Conservation (phyloP, 306 rosid species). For the Castanea crenata region DNA sequence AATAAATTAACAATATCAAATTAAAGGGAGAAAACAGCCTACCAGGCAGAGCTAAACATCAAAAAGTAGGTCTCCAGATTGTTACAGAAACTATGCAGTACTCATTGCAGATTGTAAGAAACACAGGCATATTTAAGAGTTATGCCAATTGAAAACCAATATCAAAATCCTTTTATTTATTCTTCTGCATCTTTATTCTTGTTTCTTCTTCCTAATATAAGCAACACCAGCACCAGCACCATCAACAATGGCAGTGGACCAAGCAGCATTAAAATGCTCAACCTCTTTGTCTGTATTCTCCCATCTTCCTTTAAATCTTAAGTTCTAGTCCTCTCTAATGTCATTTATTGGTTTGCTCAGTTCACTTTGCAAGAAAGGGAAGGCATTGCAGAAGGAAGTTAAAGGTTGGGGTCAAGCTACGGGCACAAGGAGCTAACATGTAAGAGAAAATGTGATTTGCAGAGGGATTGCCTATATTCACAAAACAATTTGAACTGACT, state of each 20-base stretch:
- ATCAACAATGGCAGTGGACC: neutral
- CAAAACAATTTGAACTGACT: neutral
- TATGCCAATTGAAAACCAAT: neutral
- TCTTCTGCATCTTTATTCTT: neutral
- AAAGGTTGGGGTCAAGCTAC: neutral
- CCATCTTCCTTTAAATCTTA: too few relatives aligned
- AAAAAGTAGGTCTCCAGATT: neutral
- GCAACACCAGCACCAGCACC: neutral
- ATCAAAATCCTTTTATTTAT: neutral
- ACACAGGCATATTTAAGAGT: neutral
- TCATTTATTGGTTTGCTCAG: neutral
- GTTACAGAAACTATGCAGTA: too few relatives aligned
- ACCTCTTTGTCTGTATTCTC: too few relatives aligned
- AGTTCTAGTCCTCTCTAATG: neutral
- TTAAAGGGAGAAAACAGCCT: neutral
- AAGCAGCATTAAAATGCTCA: neutral
- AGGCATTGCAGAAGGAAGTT: too few relatives aligned
- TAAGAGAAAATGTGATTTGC: neutral
- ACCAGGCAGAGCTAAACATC: neutral
- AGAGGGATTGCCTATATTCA: neutral
- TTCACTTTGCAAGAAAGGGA: neutral
- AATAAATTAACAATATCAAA: neutral
- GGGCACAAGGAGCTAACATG: neutral
- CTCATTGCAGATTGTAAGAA: neutral
- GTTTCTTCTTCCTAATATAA: neutral